These are phyloP conservation scores for Aphanomyces astaci DNA, from an alignment of 352 stramenopile genomes.

Conservation along the genomic window DNA sequence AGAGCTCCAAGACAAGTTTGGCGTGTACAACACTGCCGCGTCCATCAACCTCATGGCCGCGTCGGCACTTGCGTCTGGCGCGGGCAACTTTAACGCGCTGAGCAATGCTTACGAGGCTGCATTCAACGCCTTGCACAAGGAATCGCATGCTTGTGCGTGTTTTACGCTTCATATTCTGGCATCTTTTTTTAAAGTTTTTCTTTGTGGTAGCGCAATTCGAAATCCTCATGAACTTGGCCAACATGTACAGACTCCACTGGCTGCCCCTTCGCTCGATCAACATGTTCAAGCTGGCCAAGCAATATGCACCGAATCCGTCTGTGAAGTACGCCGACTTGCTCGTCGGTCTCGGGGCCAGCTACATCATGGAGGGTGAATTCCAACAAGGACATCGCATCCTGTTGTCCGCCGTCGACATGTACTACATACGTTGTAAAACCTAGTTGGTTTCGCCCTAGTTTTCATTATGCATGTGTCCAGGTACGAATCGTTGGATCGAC, in stretches of 20 bases:
- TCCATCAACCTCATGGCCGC: slow-evolving; percentile 20
- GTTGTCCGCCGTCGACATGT: neutral
- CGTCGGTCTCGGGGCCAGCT: slow-evolving; percentile 8
- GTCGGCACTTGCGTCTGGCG: slow-evolving; percentile 10
- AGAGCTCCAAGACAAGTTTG: slow-evolving; percentile 17
- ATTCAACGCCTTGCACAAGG: slow-evolving; percentile 20
- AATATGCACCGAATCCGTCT: neutral
- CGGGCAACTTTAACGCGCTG: slow-evolving; percentile 9
- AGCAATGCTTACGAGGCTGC: slow-evolving; percentile 16
- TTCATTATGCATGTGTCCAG: too few species aligned
- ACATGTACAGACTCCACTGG: slow-evolving; percentile 20
- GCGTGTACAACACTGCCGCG: slow-evolving; percentile 21
- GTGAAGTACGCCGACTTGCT: slow-evolving; percentile 6
- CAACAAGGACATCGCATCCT: slow-evolving; percentile 16
- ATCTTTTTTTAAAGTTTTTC: neutral
- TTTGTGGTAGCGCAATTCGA: neutral
- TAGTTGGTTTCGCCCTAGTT: too few species aligned
- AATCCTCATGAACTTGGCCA: slow-evolving; percentile 22
- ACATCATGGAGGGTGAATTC: slow-evolving; percentile 20
- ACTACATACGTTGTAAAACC: neutral
- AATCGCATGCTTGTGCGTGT: neutral
- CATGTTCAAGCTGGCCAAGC: slow-evolving; percentile 22
- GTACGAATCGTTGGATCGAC: neutral
- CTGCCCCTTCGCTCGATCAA: slow-evolving; percentile 18
- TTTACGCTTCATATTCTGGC: neutral